phyloP scores from a whole-genome alignment of 2,329 filamentous ascomycete genomes.

The Trichoderma brevicompactum region DNA sequence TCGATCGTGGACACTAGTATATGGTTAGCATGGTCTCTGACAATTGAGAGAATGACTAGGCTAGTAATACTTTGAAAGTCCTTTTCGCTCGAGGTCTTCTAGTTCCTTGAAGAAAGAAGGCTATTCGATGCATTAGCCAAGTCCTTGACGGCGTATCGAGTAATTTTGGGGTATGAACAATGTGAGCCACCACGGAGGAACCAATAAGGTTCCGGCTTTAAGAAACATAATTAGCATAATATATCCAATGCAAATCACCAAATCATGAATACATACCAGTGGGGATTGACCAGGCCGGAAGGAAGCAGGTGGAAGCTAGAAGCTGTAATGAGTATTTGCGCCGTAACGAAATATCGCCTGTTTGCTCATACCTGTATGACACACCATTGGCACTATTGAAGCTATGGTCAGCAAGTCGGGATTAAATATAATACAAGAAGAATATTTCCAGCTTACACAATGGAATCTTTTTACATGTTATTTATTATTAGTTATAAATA shows the following conservation, averaged over 20 bases:
- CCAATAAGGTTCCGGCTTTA: constrained; percentile 67
- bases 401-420: constrained; percentile 12
- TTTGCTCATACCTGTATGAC: constrained; percentile 42
- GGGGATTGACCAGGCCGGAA: constrained; percentile 72
- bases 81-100: constrained; percentile 43
- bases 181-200: constrained; percentile 32
- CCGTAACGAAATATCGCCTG: constrained; percentile 25
- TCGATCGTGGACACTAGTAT: constrained; percentile 45
- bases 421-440: constrained; percentile 11
- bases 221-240: background rate
- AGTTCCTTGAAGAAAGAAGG: constrained; percentile 50
- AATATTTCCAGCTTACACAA: constrained; percentile 33
- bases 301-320: constrained; percentile 65
- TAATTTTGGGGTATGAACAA: constrained; percentile 33
- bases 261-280: constrained; percentile 42
- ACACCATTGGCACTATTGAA: constrained; percentile 39
- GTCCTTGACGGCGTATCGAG: constrained; percentile 58
- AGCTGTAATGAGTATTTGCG: constrained; percentile 30
- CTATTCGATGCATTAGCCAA: constrained; percentile 61
- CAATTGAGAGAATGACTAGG: constrained; percentile 30
- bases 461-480: constrained; percentile 26
- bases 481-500: background rate
- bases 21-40: constrained; percentile 40
- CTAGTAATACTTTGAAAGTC: constrained; percentile 17
- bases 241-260: constrained; percentile 40